These are phyloP conservation scores for Rutstroemia sp. DNA, from an alignment of 2,329 filamentous ascomycete genomes.

Conservation along the genomic window DNA sequence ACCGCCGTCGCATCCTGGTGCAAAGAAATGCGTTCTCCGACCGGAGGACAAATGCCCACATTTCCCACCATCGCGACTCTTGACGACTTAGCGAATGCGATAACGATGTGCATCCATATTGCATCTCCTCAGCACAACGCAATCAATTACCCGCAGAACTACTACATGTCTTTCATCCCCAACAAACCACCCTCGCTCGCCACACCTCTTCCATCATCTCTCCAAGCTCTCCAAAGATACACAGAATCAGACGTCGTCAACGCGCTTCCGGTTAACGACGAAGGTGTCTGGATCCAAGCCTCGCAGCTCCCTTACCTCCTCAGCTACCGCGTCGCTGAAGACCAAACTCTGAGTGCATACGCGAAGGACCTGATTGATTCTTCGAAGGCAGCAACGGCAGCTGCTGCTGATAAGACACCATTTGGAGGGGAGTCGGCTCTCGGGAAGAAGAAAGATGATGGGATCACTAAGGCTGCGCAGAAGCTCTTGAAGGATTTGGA, in stretches of 20 bases:
- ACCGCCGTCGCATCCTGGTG: slow-evolving; percentile 34
- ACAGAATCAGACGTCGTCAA: slow-evolving; percentile 7
- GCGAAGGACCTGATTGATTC: not conserved
- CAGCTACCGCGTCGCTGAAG: slow-evolving; percentile 35
- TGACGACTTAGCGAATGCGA: slow-evolving; percentile 36
- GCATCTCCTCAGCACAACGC: slow-evolving; percentile 43
- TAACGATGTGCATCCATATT: slow-evolving; percentile 46
- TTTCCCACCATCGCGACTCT: slow-evolving; percentile 38
- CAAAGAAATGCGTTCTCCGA: slow-evolving; percentile 32
- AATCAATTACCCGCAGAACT: slow-evolving; percentile 45
- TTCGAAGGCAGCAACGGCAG: no score
- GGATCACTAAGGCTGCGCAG: not conserved
- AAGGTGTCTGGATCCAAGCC: slow-evolving; percentile 38
- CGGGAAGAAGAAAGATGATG: not conserved
- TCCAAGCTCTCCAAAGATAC: slow-evolving; percentile 5
- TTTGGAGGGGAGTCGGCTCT: no score
- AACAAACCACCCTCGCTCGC: slow-evolving; percentile 37
- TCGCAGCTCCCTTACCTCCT: slow-evolving; percentile 40
- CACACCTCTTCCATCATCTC: slow-evolving; percentile 26
- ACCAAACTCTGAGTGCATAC: slow-evolving; percentile 31
- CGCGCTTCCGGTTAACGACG: slow-evolving; percentile 36
- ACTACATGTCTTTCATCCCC: slow-evolving; percentile 41
- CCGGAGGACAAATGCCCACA: slow-evolving; percentile 32
- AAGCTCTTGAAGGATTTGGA: slow-evolving; percentile 3
- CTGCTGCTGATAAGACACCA: no score